Percentiles rank a stretch among this genome's conserved stretches.
phyloP scores from a whole-genome alignment of 805 yeast species.

The Metschnikowia lachancei region DNA sequence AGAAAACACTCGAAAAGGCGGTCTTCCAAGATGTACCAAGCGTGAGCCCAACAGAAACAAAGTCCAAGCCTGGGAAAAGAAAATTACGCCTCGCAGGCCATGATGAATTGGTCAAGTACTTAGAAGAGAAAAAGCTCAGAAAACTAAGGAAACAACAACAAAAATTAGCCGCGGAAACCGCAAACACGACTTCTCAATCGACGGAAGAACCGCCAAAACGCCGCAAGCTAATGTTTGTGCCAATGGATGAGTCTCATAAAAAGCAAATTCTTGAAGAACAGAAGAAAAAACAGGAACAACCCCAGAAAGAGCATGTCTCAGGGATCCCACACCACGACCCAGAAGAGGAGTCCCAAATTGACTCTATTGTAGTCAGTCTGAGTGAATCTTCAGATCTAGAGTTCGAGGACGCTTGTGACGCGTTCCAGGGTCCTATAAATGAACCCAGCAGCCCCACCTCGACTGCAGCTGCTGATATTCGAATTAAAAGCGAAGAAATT shows the following conservation, averaged over 20 bases:
- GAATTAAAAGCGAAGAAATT: no score
- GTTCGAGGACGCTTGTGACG: slow-evolving; percentile 3
- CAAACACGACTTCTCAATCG: background rate
- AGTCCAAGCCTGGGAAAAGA: background rate
- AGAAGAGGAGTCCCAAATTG: background rate
- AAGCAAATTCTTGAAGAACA: slow-evolving; percentile 3
- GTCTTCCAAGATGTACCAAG: no score
- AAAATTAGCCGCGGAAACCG: background rate
- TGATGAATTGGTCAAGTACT: slow-evolving; percentile 9
- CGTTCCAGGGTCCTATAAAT: background rate
- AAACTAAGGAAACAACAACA: slow-evolving; percentile 1
- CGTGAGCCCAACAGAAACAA: no score
- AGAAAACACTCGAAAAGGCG: background rate
- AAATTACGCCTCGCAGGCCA: slow-evolving; percentile 7
- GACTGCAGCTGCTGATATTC: background rate
- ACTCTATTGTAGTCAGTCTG: background rate
- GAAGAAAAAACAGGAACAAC: background rate
- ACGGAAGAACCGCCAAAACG: background rate
- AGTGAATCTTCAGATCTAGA: slow-evolving; percentile 4
- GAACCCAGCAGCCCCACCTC: background rate
- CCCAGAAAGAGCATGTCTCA: background rate
- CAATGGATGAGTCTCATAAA: slow-evolving; percentile 12
- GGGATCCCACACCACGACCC: background rate
- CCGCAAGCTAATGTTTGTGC: slow-evolving; percentile 10
- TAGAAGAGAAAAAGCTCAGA: slow-evolving; percentile 5